Conservation (phyloP, 2,329 filamentous ascomycete species). For the Fusarium sp. region DNA sequence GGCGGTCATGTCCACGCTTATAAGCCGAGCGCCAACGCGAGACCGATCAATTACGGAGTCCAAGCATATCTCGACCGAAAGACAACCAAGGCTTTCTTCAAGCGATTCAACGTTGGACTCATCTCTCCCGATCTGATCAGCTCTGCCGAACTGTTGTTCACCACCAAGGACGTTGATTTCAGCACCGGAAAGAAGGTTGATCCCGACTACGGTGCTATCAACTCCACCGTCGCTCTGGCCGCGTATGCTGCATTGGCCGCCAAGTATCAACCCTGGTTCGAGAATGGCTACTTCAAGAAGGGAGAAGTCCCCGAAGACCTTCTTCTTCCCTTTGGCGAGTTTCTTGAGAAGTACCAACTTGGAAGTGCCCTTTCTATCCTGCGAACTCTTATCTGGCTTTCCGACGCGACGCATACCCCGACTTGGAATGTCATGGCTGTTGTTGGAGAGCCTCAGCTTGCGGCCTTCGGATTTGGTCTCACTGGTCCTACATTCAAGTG, state of each 20-base stretch:
- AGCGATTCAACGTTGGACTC: slow-evolving; percentile 21
- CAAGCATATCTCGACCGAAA: slow-evolving; percentile 26
- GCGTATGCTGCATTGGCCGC: slow-evolving; percentile 1
- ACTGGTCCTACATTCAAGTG: slow-evolving; percentile 18
- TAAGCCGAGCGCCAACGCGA: not conserved
- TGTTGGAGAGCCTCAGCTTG: slow-evolving; percentile 19
- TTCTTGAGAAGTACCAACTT: slow-evolving; percentile 6
- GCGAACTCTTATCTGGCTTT: slow-evolving; percentile 16
- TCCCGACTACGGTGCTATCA: slow-evolving; percentile 7
- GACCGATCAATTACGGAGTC: slow-evolving; percentile 24
- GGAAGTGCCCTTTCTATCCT: slow-evolving; percentile 1
- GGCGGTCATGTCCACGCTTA: slow-evolving; percentile 32
- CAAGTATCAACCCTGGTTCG: slow-evolving; percentile 27
- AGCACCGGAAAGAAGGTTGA: slow-evolving; percentile 10
- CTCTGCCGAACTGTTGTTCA: not conserved
- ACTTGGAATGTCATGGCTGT: slow-evolving; percentile 30
- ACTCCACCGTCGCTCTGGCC: not conserved
- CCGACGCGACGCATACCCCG: slow-evolving; percentile 2
- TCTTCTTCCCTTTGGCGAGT: slow-evolving; percentile 24
- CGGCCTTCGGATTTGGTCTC: slow-evolving; percentile 1
- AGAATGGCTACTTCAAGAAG: slow-evolving; percentile 25
- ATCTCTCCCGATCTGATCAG: not conserved
- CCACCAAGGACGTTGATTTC: slow-evolving; percentile 18
- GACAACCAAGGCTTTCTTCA: slow-evolving; percentile 14
- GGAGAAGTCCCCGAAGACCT: slow-evolving; percentile 9